These are phyloP conservation scores for Metarhizium brunneum DNA, from an alignment of 2,329 filamentous ascomycete species.

Conservation along the genomic window DNA sequence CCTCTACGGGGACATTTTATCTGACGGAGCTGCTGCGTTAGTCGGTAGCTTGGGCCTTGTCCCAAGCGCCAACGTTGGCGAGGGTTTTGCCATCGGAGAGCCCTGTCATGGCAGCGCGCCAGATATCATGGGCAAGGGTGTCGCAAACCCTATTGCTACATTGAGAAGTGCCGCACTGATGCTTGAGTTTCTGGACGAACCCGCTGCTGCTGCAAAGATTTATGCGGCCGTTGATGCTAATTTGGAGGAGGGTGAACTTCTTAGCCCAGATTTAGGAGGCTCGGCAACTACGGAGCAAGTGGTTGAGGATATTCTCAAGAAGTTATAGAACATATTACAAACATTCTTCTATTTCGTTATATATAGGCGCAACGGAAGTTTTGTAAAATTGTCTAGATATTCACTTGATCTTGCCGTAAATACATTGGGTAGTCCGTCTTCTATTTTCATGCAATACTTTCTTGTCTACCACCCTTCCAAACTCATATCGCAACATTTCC, in stretches of 20 bases:
- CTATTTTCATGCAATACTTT: neutral
- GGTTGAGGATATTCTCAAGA: constrained; percentile 74
- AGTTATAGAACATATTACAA: constrained; percentile 45
- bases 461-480: neutral
- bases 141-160: constrained; percentile 95
- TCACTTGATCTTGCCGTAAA: neutral
- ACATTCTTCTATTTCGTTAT: neutral
- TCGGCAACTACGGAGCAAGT: constrained; percentile 80
- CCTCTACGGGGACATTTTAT: constrained; percentile 94
- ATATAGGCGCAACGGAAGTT: neutral
- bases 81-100: constrained; percentile 92
- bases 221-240: constrained; percentile 89
- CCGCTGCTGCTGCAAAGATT: constrained; percentile 77
- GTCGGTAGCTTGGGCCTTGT: constrained; percentile 89
- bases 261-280: constrained; percentile 87
- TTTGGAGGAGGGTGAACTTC: constrained; percentile 68
- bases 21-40: constrained; percentile 87
- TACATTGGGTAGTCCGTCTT: neutral
- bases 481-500: neutral
- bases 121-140: constrained; percentile 85
- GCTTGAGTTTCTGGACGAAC: constrained; percentile 90
- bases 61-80: constrained; percentile 89
- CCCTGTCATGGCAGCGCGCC: constrained; percentile 95
- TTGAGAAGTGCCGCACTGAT: constrained; percentile 85
- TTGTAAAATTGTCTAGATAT: neutral